A percentile compares a stretch with the other conserved stretches of the same genome.
phyloP scores from a whole-genome alignment of 2,329 filamentous ascomycete genomes.

The Scedosporium dehoogii region DNA sequence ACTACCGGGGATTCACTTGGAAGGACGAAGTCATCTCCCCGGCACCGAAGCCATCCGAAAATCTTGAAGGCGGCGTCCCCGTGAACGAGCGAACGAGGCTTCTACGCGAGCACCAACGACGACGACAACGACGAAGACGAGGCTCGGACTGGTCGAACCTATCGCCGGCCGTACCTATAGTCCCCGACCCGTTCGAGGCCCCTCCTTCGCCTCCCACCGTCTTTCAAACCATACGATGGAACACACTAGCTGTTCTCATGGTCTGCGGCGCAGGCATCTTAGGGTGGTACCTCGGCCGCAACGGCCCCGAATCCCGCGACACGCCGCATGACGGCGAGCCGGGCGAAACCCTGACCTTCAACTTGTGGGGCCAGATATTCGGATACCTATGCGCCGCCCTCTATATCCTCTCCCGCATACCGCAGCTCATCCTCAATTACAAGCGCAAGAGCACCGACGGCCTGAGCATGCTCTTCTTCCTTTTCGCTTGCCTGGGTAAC shows the following conservation, averaged over 20 bases:
- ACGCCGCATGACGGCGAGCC: slow-evolving; percentile 25
- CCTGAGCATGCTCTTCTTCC: slow-evolving; percentile 86
- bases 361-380: slow-evolving; percentile 75
- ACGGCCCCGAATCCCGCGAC: slow-evolving; percentile 27
- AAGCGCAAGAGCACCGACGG: slow-evolving; percentile 88
- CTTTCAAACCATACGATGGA: slow-evolving; percentile 58
- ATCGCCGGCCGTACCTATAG: slow-evolving; percentile 74
- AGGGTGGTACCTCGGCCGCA: slow-evolving; percentile 70
- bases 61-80: neutral
- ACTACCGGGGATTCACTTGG: slow-evolving; percentile 79
- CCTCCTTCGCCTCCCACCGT: slow-evolving; percentile 35
- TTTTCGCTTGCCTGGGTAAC: slow-evolving; percentile 94
- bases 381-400: slow-evolving; percentile 85
- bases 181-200: slow-evolving; percentile 34
- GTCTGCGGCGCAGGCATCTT: slow-evolving; percentile 75
- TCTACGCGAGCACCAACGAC: slow-evolving; percentile 31
- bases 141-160: slow-evolving; percentile 51
- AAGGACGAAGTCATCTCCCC: slow-evolving; percentile 37
- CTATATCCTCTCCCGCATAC: slow-evolving; percentile 82
- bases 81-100: slow-evolving; percentile 44
- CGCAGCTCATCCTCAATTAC: slow-evolving; percentile 87
- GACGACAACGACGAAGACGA: slow-evolving; percentile 32
- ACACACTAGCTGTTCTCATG: slow-evolving; percentile 64
- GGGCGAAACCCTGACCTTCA: slow-evolving; percentile 52
- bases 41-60: slow-evolving; percentile 26